Conservation (phyloP, 441 rosid genomes). For the Populus hybrid region DNA sequence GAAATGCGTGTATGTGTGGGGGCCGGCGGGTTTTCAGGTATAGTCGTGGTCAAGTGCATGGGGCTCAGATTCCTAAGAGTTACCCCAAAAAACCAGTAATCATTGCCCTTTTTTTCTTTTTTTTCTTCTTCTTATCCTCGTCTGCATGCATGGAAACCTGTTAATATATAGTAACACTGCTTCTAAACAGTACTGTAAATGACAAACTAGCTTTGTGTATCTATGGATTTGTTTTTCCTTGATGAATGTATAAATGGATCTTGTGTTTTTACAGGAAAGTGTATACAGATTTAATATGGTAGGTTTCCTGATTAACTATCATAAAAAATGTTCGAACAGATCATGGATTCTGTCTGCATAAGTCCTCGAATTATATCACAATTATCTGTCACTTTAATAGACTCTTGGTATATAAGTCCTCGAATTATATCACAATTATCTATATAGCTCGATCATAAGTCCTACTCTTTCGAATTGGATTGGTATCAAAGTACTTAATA, state of each 20-base stretch:
- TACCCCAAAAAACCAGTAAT: constrained; percentile 19
- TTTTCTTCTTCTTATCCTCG: constrained; percentile 25
- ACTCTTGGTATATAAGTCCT: too few species aligned
- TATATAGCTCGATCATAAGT: background rate
- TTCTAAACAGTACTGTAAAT: background rate
- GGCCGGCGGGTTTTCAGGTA: constrained; percentile 19
- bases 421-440: background rate
- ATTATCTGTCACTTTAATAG: background rate
- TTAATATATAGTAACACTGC: constrained; percentile 19
- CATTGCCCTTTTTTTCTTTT: constrained; percentile 16
- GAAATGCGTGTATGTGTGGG: background rate
- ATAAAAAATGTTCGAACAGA: background rate
- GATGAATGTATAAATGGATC: background rate
- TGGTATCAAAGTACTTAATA: background rate
- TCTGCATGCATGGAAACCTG: constrained; percentile 15
- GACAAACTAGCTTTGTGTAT: background rate
- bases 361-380: background rate
- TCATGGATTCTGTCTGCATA: background rate
- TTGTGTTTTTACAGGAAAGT: background rate
- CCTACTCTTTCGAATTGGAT: background rate
- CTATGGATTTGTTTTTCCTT: background rate
- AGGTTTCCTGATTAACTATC: background rate
- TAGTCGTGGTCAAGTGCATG: constrained; percentile 34
- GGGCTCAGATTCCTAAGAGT: constrained; percentile 28
- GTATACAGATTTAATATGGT: background rate